Conservation (phyloP, 768 basidiomycete genomes). For the Rickenella mellea region DNA sequence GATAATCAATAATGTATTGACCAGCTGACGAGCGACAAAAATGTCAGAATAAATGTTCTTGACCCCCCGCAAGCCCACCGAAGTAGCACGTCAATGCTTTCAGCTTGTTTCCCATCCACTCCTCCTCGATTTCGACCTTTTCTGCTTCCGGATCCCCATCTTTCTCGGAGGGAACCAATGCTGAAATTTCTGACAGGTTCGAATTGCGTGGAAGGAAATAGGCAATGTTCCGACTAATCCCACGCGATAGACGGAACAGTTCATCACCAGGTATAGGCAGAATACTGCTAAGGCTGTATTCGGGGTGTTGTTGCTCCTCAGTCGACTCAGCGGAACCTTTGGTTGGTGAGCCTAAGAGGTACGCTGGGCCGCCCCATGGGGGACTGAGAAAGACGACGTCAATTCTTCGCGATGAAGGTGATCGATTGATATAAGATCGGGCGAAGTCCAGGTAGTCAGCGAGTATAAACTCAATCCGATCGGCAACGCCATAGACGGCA, state of each 20-base stretch:
- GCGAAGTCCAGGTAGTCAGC: slow-evolving; percentile 81
- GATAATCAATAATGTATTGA: background rate
- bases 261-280: slow-evolving; percentile 76
- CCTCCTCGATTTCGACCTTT: slow-evolving; percentile 85
- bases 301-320: slow-evolving; percentile 14
- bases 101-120: slow-evolving; percentile 90
- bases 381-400: slow-evolving; percentile 92
- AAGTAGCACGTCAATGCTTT: slow-evolving; percentile 94
- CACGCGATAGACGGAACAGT: slow-evolving; percentile 65
- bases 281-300: slow-evolving; percentile 64
- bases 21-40: background rate
- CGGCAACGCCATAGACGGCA: slow-evolving; percentile 84
- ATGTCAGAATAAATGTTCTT: slow-evolving; percentile 48
- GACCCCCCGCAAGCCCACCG: slow-evolving; percentile 69
- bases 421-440: slow-evolving; percentile 27
- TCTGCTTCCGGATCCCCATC: slow-evolving; percentile 25
- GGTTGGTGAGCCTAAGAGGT: slow-evolving; percentile 34
- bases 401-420: slow-evolving; percentile 38
- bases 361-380: slow-evolving; percentile 89
- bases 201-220: slow-evolving; percentile 86
- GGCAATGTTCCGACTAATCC: slow-evolving; percentile 74
- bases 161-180: slow-evolving; percentile 25
- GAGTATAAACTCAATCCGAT: slow-evolving; percentile 90
- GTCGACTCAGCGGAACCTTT: slow-evolving; percentile 4
- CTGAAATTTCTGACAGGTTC: slow-evolving; percentile 60